These are phyloP conservation scores for Albatrellus ellisii DNA, from an alignment of 768 basidiomycete species.

Conservation along the genomic window DNA sequence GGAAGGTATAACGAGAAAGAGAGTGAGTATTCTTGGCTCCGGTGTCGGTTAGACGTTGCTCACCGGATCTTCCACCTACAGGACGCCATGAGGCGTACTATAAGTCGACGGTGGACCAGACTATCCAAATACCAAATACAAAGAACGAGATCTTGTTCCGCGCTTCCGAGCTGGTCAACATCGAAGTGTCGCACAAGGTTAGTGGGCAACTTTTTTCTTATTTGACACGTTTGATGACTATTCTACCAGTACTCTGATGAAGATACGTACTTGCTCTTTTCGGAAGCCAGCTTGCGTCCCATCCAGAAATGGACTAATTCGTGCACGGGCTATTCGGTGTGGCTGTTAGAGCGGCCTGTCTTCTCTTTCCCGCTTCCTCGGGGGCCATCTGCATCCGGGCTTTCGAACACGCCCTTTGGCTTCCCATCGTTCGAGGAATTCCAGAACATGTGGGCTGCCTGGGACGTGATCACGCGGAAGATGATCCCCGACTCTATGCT, in stretches of 20 bases:
- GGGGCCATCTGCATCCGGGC: slow-evolving; percentile 20
- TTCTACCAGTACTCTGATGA: slow-evolving; percentile 56
- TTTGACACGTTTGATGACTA: not conserved
- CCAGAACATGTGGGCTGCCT: slow-evolving; percentile 72
- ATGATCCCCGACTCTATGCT: slow-evolving; percentile 88
- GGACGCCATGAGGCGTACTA: slow-evolving; percentile 82
- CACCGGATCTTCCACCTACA: slow-evolving; percentile 17
- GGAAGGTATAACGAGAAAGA: slow-evolving; percentile 40
- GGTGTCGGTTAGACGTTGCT: not conserved
- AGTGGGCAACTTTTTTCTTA: slow-evolving; percentile 4
- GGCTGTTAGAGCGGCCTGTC: slow-evolving; percentile 80
- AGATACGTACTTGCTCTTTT: slow-evolving; percentile 61
- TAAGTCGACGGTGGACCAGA: slow-evolving; percentile 49
- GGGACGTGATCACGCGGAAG: slow-evolving; percentile 72
- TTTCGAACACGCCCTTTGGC: slow-evolving; percentile 36
- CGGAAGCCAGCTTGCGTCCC: slow-evolving; percentile 63
- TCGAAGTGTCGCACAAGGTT: slow-evolving; percentile 87
- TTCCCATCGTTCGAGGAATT: slow-evolving; percentile 71
- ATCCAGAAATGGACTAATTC: slow-evolving; percentile 79
- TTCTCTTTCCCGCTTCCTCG: slow-evolving; percentile 61
- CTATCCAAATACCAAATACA: slow-evolving; percentile 35
- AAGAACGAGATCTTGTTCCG: slow-evolving; percentile 37
- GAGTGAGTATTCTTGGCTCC: slow-evolving; percentile 22
- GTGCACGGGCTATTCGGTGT: slow-evolving; percentile 62
- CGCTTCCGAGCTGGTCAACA: slow-evolving; percentile 64